Percentiles rank a stretch among this genome's conserved stretches.
phyloP scores from a whole-genome alignment of 1,284 basidiomycete species.

The Ustilago trichophora region DNA sequence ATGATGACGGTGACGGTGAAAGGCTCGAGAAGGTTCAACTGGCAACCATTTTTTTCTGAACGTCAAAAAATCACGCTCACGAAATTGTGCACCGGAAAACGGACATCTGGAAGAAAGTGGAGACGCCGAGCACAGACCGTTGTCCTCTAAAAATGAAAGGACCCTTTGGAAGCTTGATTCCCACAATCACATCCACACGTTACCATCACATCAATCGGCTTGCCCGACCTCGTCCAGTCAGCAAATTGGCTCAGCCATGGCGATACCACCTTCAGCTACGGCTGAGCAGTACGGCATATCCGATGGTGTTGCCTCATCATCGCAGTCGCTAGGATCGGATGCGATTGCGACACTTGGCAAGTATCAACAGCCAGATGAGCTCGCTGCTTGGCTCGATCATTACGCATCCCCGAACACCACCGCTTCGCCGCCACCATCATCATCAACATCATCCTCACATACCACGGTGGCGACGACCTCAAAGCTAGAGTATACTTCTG shows the following conservation, averaged over 20 bases:
- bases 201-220: too few species aligned
- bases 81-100: slow-evolving; percentile 9
- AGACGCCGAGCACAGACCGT: slow-evolving; percentile 23
- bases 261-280: slow-evolving; percentile 12
- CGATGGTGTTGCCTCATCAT: not conserved
- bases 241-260: slow-evolving; percentile 6
- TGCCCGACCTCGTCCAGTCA: not conserved
- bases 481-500: slow-evolving; percentile 16
- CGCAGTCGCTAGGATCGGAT: slow-evolving; percentile 1
- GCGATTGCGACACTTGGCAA: slow-evolving; percentile 18
- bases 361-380: slow-evolving; percentile 1
- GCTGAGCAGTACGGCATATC: slow-evolving; percentile 12
- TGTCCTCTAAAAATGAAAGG: not conserved
- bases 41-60: too few species aligned
- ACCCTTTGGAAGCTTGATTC: too few species aligned
- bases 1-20: too few species aligned
- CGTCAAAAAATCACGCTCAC: slow-evolving; percentile 9
- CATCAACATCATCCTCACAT: not conserved
- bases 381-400: slow-evolving; percentile 35
- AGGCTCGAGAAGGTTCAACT: too few species aligned
- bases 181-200: too few species aligned
- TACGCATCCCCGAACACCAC: too few species aligned
- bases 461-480: not conserved
- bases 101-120: slow-evolving; percentile 22
- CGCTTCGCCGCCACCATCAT: too few species aligned